Percentiles rank a stretch among this genome's conserved stretches.
Evolutionary conservation across 1,284 basidiomycete genomes (phyloP).

Genomic region (Microbotryomycetes sp.): DNA sequence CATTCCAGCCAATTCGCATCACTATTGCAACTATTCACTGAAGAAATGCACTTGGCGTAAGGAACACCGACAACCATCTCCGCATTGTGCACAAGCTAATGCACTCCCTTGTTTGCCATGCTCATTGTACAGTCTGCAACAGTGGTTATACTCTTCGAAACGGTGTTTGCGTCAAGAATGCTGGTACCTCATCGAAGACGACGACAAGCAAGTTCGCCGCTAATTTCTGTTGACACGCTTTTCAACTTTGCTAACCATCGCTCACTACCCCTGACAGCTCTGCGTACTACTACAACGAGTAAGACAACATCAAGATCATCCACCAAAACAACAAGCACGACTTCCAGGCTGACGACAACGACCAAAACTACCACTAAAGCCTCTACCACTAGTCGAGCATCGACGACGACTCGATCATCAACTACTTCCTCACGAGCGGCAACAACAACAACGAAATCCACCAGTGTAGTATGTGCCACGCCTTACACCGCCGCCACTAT

Average conservation of each 20-base stretch:
- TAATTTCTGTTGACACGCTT: no score
- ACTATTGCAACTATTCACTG: not conserved
- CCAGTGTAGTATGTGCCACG: conserved; percentile 16
- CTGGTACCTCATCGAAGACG: not conserved
- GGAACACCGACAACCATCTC: no score
- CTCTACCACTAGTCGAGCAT: not conserved
- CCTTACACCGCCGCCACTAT: conserved; percentile 18
- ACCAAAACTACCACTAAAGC: not conserved
- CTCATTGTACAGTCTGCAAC: not conserved
- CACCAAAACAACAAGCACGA: not conserved
- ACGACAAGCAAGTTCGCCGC: no score
- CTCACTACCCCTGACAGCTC: not conserved
- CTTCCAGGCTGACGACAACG: not conserved
- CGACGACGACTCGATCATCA: not conserved
- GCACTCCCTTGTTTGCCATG: no score
- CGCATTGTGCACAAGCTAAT: no score
- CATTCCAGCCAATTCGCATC: not conserved
- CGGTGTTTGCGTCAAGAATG: conserved; percentile 1
- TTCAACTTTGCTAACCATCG: no score
- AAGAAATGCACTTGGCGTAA: not conserved
- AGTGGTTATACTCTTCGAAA: not conserved
- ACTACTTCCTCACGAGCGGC: not conserved
- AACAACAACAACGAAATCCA: not conserved
- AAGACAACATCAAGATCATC: not conserved
- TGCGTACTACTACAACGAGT: not conserved